Evolutionary conservation across 495 filamentous ascomycete genomes (phyloP).

Genomic region (Aspergillus panamensis): DNA sequence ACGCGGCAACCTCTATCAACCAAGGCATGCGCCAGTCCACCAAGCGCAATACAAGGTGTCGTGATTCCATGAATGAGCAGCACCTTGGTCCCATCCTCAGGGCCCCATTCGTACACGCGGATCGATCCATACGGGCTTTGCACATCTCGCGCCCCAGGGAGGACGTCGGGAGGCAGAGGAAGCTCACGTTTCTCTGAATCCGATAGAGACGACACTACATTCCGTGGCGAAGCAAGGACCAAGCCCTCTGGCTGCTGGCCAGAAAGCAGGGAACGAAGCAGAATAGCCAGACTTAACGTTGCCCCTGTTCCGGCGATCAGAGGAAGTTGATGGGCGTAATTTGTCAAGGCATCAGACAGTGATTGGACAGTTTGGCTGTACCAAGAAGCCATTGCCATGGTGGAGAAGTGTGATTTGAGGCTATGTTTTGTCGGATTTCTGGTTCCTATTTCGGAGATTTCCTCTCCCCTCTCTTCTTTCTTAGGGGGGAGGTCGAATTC

Average conservation of each 20-base stretch:
- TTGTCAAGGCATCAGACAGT: constrained; percentile 38
- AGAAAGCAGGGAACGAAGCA: constrained; percentile 36
- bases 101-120: constrained; percentile 87
- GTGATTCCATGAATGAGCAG: constrained; percentile 83
- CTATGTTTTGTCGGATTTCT: not conserved
- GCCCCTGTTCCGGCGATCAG: constrained; percentile 41
- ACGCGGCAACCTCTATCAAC: constrained; percentile 76
- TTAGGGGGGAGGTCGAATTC: not conserved
- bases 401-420: not conserved
- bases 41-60: constrained; percentile 73
- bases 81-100: constrained; percentile 73
- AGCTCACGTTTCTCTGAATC: constrained; percentile 45
- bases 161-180: constrained; percentile 69
- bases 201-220: constrained; percentile 44
- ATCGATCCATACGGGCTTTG: constrained; percentile 74
- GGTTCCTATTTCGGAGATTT: not conserved
- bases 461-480: not conserved
- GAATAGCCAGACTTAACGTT: constrained; percentile 41
- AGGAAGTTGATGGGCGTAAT: constrained; percentile 38
- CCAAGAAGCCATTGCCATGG: constrained; percentile 29
- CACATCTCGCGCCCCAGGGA: constrained; percentile 74
- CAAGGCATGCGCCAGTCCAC: constrained; percentile 63
- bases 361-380: constrained; percentile 40
- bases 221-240: constrained; percentile 47
- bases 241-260: constrained; percentile 12